These are phyloP conservation scores for Lipomyces orientalis DNA, from an alignment of 805 yeast genomes.

Conservation along the genomic window DNA sequence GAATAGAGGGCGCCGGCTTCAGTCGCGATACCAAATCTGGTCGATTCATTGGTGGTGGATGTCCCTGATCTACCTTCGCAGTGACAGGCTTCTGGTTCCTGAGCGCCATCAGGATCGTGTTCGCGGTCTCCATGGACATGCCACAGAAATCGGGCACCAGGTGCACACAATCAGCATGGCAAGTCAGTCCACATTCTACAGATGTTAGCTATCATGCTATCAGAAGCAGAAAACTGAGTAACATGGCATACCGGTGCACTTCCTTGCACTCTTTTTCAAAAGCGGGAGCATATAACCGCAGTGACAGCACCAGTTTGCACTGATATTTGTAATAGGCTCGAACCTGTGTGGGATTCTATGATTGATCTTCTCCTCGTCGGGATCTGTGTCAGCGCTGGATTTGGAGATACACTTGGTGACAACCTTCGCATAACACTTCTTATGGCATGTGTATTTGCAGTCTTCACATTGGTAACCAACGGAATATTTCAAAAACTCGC, in stretches of 20 bases:
- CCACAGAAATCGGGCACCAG: slow-evolving; percentile 98
- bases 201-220: slow-evolving; percentile 46
- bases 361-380: slow-evolving; percentile 81
- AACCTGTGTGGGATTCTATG: slow-evolving; percentile 97
- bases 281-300: slow-evolving; percentile 97
- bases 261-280: slow-evolving; percentile 90
- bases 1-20: neutral
- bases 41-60: slow-evolving; percentile 6
- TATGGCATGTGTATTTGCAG: slow-evolving; percentile 77
- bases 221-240: neutral
- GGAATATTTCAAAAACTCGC: slow-evolving; percentile 84
- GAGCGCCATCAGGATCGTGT: slow-evolving; percentile 78
- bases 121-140: slow-evolving; percentile 97
- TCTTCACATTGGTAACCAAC: slow-evolving; percentile 83
- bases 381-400: slow-evolving; percentile 65
- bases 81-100: slow-evolving; percentile 28
- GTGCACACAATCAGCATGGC: slow-evolving; percentile 91
- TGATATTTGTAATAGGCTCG: slow-evolving; percentile 87
- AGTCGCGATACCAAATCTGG: slow-evolving; percentile 1
- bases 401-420: slow-evolving; percentile 82
- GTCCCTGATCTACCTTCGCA: slow-evolving; percentile 1
- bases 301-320: slow-evolving; percentile 99
- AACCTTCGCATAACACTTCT: slow-evolving; percentile 76
- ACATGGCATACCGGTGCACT: slow-evolving; percentile 43
- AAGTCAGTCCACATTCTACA: slow-evolving; percentile 82